phyloP scores from a whole-genome alignment of 1,139 yeast genomes.

The Tardiomyces blankii region DNA sequence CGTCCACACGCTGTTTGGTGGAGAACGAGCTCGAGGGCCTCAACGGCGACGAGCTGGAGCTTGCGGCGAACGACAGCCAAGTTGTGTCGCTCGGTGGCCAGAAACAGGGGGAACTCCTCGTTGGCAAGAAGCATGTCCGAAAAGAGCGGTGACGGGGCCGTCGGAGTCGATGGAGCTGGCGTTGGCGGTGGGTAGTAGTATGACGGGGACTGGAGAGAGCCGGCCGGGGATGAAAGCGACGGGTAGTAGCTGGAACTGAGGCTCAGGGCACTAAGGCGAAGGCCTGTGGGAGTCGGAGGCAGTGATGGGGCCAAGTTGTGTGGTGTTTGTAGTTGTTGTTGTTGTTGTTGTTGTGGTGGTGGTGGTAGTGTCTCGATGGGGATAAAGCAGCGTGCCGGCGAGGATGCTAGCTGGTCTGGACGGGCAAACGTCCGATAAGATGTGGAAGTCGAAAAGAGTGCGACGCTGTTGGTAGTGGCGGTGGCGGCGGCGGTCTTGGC shows the following conservation, averaged over 20 bases:
- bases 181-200: constrained; percentile 1
- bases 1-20: constrained; percentile 3
- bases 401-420: neutral
- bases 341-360: too few relatives aligned
- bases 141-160: constrained; percentile 10
- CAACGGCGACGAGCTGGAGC: constrained; percentile 15
- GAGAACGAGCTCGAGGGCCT: constrained; percentile 12
- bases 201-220: neutral
- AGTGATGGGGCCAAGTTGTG: neutral
- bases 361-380: too few relatives aligned
- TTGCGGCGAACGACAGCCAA: constrained; percentile 14
- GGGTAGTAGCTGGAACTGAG: neutral
- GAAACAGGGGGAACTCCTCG: constrained; percentile 8
- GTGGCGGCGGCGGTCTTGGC: neutral
- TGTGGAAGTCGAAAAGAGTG: neutral
- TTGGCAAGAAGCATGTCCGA: constrained; percentile 9
- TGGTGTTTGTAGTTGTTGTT: too few relatives aligned
- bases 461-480: too few relatives aligned
- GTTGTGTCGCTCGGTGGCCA: constrained; percentile 10
- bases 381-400: neutral
- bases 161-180: constrained; percentile 2
- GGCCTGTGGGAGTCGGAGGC: neutral
- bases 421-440: constrained; percentile 1
- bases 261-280: neutral
- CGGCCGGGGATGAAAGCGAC: constrained; percentile 1